phyloP scores from a whole-genome alignment of 148 eudicot genomes.

The Tetragonia tetragonoides region DNA sequence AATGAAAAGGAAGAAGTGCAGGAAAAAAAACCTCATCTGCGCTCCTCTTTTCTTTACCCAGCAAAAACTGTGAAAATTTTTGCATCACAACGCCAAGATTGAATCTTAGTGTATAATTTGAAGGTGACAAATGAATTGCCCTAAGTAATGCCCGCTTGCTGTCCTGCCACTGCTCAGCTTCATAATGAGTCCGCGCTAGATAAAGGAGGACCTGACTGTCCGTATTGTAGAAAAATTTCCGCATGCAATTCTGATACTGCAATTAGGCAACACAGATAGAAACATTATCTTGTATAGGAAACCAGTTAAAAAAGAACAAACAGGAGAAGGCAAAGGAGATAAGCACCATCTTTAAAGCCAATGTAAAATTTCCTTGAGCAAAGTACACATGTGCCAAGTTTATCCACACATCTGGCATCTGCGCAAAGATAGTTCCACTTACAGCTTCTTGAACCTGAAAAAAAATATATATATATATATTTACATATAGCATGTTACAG shows the following conservation, averaged over 20 bases:
- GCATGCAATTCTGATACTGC: slow-evolving; percentile 96
- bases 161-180: slow-evolving; percentile 98
- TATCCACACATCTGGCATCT: slow-evolving; percentile 98
- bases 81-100: slow-evolving; percentile 92
- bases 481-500: slow-evolving; percentile 1
- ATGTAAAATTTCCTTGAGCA: slow-evolving; percentile 81
- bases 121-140: slow-evolving; percentile 94
- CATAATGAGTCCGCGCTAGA: slow-evolving; percentile 93
- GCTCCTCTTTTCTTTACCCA: slow-evolving; percentile 77
- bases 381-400: slow-evolving; percentile 96
- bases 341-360: slow-evolving; percentile 86
- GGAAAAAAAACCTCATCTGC: slow-evolving; percentile 73
- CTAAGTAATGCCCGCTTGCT: slow-evolving; percentile 79
- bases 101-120: slow-evolving; percentile 86
- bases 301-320: slow-evolving; percentile 1
- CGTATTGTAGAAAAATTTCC: slow-evolving; percentile 73
- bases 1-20: not conserved
- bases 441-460: slow-evolving; percentile 95
- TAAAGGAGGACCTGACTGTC: slow-evolving; percentile 85
- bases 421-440: slow-evolving; percentile 74
- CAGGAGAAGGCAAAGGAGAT: not conserved
- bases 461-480: not conserved
- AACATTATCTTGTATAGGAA: not conserved
- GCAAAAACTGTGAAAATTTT: slow-evolving; percentile 88
- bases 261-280: slow-evolving; percentile 15